Evolutionary conservation across 306 rosid genomes (phyloP).

Genomic region (Trifolium repens): DNA sequence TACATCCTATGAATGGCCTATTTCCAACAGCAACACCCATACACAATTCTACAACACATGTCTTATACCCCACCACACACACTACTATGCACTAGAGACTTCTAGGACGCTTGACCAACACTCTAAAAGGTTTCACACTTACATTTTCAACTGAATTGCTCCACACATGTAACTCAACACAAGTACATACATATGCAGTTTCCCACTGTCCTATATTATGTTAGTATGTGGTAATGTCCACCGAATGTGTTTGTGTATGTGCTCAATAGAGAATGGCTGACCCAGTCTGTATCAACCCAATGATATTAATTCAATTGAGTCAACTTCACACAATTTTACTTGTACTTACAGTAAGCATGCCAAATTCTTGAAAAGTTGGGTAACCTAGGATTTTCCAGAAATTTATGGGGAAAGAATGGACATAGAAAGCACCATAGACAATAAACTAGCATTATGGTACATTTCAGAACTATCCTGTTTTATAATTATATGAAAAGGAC

Average conservation of each 20-base stretch:
- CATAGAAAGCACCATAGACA: not conserved
- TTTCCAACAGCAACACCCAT: not conserved
- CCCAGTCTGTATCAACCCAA: not conserved
- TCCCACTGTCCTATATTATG: too few relatives aligned
- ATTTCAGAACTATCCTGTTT: not conserved
- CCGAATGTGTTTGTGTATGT: not conserved
- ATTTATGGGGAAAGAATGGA: not conserved
- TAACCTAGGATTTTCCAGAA: not conserved
- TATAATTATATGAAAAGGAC: not conserved
- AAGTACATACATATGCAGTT: too few relatives aligned
- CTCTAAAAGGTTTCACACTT: too few relatives aligned
- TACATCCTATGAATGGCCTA: not conserved
- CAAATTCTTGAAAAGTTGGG: too few relatives aligned
- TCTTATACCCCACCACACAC: not conserved
- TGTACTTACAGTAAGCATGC: too few relatives aligned
- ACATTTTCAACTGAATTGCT: too few relatives aligned
- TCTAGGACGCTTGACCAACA: not conserved
- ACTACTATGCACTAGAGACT: not conserved
- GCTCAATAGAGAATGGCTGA: not conserved
- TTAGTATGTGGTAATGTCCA: too few relatives aligned
- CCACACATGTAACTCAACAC: too few relatives aligned
- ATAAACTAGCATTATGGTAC: conserved; percentile 11
- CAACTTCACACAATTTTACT: too few relatives aligned
- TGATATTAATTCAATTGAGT: not conserved
- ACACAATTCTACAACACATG: too few relatives aligned